Evolutionary conservation across 805 yeast species (phyloP).

Genomic region (Maudiozyma bulderi): DNA sequence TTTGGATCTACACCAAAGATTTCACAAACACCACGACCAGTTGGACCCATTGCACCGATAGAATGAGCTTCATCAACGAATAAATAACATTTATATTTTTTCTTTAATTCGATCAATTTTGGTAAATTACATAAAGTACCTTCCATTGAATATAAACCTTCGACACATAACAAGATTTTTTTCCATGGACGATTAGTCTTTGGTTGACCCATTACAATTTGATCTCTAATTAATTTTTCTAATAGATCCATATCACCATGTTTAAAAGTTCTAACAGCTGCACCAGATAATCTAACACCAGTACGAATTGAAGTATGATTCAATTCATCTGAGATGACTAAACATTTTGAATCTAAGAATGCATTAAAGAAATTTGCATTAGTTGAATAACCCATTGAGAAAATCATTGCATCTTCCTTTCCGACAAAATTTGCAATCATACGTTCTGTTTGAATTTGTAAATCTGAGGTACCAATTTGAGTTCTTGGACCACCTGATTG

Average conservation of each 20-base stretch:
- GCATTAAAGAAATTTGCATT: conserved; percentile 82
- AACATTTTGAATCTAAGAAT: conserved; percentile 74
- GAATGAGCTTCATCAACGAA: conserved; percentile 98
- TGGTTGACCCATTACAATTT: conserved; percentile 90
- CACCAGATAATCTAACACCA: conserved; percentile 88
- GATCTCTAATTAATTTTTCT: conserved; percentile 69
- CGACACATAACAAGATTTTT: conserved; percentile 75
- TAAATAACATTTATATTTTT: conserved; percentile 79
- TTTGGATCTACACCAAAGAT: conserved; percentile 73
- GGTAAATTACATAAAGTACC: conserved; percentile 86
- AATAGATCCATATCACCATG: conserved; percentile 82
- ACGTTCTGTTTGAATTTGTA: conserved; percentile 65
- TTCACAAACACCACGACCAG: conserved; percentile 92
- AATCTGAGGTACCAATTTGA: conserved; percentile 62
- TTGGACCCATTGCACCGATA: conserved; percentile 95
- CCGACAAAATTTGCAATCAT: conserved; percentile 81
- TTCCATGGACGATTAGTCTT: conserved; percentile 95
- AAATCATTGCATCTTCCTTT: conserved; percentile 75
- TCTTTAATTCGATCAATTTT: conserved; percentile 55
- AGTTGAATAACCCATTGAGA: conserved; percentile 94
- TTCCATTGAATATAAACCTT: conserved; percentile 88
- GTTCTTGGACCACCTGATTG: conserved; percentile 72
- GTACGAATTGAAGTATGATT: conserved; percentile 94
- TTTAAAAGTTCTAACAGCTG: conserved; percentile 81
- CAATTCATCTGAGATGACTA: conserved; percentile 87